phyloP scores from a whole-genome alignment of 371 early-diverging fungal genomes.

The Apophysomyces sp. region DNA sequence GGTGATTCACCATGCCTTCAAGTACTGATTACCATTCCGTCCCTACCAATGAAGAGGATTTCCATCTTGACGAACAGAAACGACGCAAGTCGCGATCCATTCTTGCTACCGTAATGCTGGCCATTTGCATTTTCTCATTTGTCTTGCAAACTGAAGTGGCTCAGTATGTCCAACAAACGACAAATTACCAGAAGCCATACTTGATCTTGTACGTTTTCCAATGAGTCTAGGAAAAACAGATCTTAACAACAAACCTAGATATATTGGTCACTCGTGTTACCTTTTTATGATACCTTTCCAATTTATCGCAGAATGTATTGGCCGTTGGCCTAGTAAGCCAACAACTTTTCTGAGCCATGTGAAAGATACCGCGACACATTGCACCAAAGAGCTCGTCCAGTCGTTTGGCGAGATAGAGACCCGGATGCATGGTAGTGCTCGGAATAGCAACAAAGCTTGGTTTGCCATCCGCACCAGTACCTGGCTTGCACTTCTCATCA shows the following conservation, averaged over 20 bases:
- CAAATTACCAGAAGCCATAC: conserved; percentile 71
- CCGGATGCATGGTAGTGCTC: not conserved
- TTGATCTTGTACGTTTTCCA: conserved; percentile 65
- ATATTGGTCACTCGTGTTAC: conserved; percentile 75
- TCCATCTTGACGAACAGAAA: not conserved
- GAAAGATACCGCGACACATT: not conserved
- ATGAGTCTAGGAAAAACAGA: not conserved
- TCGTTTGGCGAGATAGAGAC: conserved; percentile 6
- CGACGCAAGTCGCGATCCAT: conserved; percentile 20
- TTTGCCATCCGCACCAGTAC: conserved; percentile 27
- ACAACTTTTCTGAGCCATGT: conserved; percentile 1
- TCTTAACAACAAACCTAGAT: conserved; percentile 28
- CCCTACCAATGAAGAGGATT: conserved; percentile 14
- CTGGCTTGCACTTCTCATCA: conserved; percentile 55
- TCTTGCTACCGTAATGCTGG: conserved; percentile 43
- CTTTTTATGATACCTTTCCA: conserved; percentile 69
- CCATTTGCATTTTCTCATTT: conserved; percentile 61
- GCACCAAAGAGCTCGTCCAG: conserved; percentile 3
- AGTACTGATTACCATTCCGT: conserved; percentile 26
- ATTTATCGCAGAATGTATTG: conserved; percentile 44
- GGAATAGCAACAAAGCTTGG: conserved; percentile 14
- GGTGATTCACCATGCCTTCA: conserved; percentile 17
- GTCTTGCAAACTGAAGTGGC: conserved; percentile 67
- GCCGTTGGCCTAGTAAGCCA: conserved; percentile 17
- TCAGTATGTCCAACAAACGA: conserved; percentile 63